Evolutionary conservation across 2,329 filamentous ascomycete genomes (phyloP).

Genomic region (Exophiala mesophila): DNA sequence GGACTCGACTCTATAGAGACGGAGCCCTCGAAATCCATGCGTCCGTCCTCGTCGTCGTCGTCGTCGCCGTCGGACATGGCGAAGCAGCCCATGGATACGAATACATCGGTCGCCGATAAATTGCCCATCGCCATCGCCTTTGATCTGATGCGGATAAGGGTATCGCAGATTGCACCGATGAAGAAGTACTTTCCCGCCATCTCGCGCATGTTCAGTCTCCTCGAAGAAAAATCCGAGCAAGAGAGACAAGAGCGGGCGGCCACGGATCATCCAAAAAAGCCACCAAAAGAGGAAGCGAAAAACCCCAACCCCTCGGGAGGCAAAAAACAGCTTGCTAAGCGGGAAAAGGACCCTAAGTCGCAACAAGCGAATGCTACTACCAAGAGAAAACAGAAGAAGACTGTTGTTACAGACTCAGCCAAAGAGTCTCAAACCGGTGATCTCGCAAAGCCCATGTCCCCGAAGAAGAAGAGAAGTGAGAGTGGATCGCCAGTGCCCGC

Average conservation of each 20-base stretch:
- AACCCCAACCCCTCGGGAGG: background rate
- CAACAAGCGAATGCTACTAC: background rate
- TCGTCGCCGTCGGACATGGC: constrained; percentile 1
- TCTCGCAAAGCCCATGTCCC: background rate
- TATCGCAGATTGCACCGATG: constrained; percentile 54
- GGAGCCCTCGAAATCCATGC: too few relatives aligned
- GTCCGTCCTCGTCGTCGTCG: background rate
- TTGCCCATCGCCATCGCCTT: constrained; percentile 57
- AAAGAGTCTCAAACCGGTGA: constrained; percentile 4
- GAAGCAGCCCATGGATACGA: constrained; percentile 6
- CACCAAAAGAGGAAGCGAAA: background rate
- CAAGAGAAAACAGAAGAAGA: background rate
- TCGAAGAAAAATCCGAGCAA: constrained; percentile 27
- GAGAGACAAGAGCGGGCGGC: constrained; percentile 11
- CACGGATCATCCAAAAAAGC: too few relatives aligned
- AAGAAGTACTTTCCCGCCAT: constrained; percentile 55
- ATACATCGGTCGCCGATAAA: constrained; percentile 26
- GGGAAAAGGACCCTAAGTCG: background rate
- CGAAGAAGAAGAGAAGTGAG: constrained; percentile 18
- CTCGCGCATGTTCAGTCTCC: constrained; percentile 46
- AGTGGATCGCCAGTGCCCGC: too few relatives aligned
- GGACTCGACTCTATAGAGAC: too few relatives aligned
- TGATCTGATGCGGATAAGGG: constrained; percentile 59
- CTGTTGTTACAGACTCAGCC: background rate
- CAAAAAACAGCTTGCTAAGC: background rate